These are phyloP conservation scores for Terfezia boudieri DNA, from an alignment of 495 filamentous ascomycete species.

Conservation along the genomic window DNA sequence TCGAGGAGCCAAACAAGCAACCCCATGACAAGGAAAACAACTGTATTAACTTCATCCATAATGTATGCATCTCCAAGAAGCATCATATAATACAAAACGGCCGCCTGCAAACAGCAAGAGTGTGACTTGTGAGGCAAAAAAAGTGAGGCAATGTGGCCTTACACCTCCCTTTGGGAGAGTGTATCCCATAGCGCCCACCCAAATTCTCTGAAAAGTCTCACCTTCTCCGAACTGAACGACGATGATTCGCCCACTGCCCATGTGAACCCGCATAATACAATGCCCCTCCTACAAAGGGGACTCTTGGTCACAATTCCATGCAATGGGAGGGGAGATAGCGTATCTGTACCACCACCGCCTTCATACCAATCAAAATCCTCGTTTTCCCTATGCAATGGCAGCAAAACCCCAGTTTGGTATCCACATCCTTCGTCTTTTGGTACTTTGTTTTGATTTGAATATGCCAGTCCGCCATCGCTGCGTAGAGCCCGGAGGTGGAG, in stretches of 20 bases:
- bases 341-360: constrained; percentile 5
- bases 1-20: too few species aligned
- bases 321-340: constrained; percentile 1
- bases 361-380: constrained; percentile 6
- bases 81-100: too few species aligned
- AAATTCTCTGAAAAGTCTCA: constrained; percentile 16
- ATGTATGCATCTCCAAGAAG: too few species aligned
- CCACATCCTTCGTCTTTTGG: constrained; percentile 15
- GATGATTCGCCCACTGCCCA: constrained; percentile 3
- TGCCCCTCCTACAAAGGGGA: constrained; percentile 12
- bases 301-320: neutral
- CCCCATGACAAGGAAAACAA: too few species aligned
- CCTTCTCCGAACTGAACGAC: constrained; percentile 14
- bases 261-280: constrained; percentile 17
- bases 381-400: constrained; percentile 15
- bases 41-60: too few species aligned
- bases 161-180: neutral
- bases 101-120: too few species aligned
- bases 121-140: too few species aligned
- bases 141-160: too few species aligned
- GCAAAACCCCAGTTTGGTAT: constrained; percentile 16
- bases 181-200: constrained; percentile 19
- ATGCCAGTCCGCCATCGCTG: constrained; percentile 17
- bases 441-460: constrained; percentile 14
- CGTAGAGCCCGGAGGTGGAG: constrained; percentile 18